These are phyloP conservation scores for Periconia macrospinosa DNA, from an alignment of 2,329 filamentous ascomycete genomes.

Conservation along the genomic window DNA sequence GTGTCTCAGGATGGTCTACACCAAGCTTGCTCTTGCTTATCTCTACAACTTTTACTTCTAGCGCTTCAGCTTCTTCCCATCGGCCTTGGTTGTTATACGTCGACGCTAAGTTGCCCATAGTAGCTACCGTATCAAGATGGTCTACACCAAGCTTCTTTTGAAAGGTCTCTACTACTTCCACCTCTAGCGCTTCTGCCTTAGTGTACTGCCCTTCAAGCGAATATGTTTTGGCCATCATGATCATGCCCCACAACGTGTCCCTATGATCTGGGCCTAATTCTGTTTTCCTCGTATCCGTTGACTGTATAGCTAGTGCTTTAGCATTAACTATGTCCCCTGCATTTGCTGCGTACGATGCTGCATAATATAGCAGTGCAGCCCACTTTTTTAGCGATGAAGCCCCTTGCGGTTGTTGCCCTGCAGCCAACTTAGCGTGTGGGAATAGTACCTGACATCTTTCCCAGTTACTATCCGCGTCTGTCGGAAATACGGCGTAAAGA, in stretches of 20 bases:
- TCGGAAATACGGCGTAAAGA: conserved; percentile 5
- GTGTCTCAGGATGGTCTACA: not conserved
- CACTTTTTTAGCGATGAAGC: conserved; percentile 1
- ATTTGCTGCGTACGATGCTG: conserved; percentile 8
- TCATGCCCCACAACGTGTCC: too few relatives aligned
- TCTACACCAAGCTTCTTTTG: not conserved
- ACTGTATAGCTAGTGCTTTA: too few relatives aligned
- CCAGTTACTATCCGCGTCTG: conserved; percentile 18
- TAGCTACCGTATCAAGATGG: not conserved
- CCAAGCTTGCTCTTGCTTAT: conserved; percentile 1
- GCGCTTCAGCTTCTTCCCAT: not conserved
- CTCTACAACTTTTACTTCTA: not conserved
- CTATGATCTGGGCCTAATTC: too few relatives aligned
- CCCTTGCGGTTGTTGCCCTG: conserved; percentile 1
- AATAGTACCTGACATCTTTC: conserved; percentile 29
- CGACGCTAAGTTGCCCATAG: too few relatives aligned
- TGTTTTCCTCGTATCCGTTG: too few relatives aligned
- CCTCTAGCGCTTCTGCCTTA: too few relatives aligned
- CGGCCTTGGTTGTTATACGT: conserved; percentile 2
- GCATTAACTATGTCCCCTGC: not conserved
- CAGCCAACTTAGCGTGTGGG: conserved; percentile 26
- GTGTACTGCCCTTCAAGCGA: not conserved
- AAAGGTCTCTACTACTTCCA: not conserved
- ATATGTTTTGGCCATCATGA: not conserved
- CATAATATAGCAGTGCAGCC: conserved; percentile 6